Evolutionary conservation across 129 eudicot species (phyloP), one percentile per base, ranked within the genome.

Genomic region (Chrysanthemum lavandulifolium): DNA sequence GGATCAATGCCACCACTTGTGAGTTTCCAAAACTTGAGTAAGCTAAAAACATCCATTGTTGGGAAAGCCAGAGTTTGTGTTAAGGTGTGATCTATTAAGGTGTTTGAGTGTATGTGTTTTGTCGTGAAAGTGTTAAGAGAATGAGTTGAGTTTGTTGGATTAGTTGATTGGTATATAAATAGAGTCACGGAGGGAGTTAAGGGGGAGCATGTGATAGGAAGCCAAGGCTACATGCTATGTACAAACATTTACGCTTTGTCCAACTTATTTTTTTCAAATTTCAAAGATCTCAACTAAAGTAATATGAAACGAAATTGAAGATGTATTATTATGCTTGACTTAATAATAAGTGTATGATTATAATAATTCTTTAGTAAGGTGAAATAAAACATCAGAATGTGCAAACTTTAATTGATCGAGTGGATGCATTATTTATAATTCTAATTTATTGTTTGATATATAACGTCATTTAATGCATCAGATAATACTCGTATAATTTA

Each of bases 1-100:
- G 71, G 10, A 2, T 66, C 57, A 16, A 70, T 73, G 57, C 61
- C 73, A 21, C 76, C 73, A 15, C 78, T 82, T 53, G 81, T 71
- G 14, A 65, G 66, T 49, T 87, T 79, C 97, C 97, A 84, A 86
- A 92, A 83, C 64, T 87, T 85, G 61, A 89, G 88, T 43, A 92
- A 13, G 66, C 85, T 84, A 47, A 84, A 81, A 50, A 84, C 83
- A 58, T 81, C 88, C 91, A 86, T 83, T 0, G 86, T 73, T 10
- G 81, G 84, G 66, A 81, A 81, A 70, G 87, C 88, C 82, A 70
- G 89, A 65, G 66, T 36, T 40, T 47, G 62, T 56, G 33, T 55
- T 33, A 3, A n/a, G 48, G 70, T 40, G 45, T 40, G 1, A 23
- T 23, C 25, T 23, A 49, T 55, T 33, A 3, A n/a, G 48, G 70